These are phyloP conservation scores for Pascua guehoae DNA, from an alignment of 1,284 basidiomycete genomes.

Conservation along the genomic window DNA sequence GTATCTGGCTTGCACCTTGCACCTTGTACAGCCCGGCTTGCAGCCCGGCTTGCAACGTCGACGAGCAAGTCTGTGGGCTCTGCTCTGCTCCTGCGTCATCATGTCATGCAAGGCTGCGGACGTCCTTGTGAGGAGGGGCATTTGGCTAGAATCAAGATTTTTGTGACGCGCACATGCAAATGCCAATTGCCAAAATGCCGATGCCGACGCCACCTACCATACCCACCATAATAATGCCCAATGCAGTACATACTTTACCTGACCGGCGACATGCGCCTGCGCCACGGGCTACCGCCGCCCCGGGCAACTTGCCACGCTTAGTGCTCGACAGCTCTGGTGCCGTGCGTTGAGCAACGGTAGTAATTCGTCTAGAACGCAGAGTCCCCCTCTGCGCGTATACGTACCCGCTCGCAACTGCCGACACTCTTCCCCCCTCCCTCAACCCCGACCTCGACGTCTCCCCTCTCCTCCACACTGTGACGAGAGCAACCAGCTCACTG, in stretches of 20 bases:
- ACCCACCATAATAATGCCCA: constrained; percentile 2
- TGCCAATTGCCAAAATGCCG: no score
- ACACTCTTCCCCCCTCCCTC: neutral
- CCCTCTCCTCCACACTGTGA: neutral
- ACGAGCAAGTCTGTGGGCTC: no score
- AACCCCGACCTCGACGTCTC: neutral
- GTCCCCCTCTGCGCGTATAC: neutral
- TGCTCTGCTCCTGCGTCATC: no score
- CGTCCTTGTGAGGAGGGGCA: no score
- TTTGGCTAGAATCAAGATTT: no score
- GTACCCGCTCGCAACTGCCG: neutral
- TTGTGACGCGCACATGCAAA: no score
- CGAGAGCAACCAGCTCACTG: no score
- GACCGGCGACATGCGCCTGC: neutral
- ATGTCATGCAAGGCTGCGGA: no score
- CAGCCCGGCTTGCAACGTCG: no score
- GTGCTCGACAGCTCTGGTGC: neutral
- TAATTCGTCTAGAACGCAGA: neutral
- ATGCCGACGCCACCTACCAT: constrained; percentile 4
- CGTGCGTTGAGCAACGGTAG: neutral
- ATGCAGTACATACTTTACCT: constrained; percentile 5
- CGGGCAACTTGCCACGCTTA: no score
- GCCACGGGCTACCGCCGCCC: neutral
- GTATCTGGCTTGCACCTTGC: no score
- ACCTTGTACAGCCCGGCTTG: no score